A percentile compares a stretch with the other conserved stretches of the same genome.
Conservation (phyloP, 1,139 yeast species). For the Suhomyces atakaporum region DNA sequence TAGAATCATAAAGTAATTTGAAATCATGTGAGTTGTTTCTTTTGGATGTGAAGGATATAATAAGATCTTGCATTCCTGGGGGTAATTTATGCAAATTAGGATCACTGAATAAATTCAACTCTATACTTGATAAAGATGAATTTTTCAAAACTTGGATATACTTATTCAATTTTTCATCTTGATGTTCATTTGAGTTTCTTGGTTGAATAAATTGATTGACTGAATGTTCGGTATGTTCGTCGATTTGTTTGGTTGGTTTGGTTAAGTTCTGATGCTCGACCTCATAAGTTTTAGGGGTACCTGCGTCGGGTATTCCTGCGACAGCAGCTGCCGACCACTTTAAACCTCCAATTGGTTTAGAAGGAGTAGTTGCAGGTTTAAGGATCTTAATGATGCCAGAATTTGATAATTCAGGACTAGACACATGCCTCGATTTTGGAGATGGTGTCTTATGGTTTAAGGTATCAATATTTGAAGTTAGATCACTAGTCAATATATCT, state of each 20-base stretch:
- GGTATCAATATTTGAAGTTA: conserved; percentile 3
- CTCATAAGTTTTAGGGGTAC: background rate
- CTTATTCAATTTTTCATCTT: conserved; percentile 11
- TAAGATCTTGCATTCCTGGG: conserved; percentile 71
- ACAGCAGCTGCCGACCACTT: conserved; percentile 76
- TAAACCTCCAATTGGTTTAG: conserved; percentile 62
- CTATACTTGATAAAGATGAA: conserved; percentile 35
- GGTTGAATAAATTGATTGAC: background rate
- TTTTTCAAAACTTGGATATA: conserved; percentile 33
- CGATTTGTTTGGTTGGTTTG: conserved; percentile 1
- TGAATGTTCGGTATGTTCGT: background rate
- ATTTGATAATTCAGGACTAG: conserved; percentile 19
- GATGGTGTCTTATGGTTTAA: conserved; percentile 11
- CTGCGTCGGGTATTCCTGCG: conserved; percentile 27
- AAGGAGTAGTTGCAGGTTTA: conserved; percentile 69
- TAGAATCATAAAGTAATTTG: conserved; percentile 29
- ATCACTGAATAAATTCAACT: conserved; percentile 40
- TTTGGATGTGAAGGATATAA: conserved; percentile 52
- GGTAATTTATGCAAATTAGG: conserved; percentile 54
- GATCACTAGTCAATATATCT: conserved; percentile 7
- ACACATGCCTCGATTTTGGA: conserved; percentile 14
- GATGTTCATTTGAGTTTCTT: background rate
- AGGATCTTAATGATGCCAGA: conserved; percentile 44
- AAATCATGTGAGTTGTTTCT: conserved; percentile 31
- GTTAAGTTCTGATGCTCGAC: background rate